Percentiles rank a stretch among this genome's conserved stretches.
These are phyloP conservation scores for Aureobasidium namibiae DNA, from an alignment of 2,329 filamentous ascomycete species.

Conservation along the genomic window DNA sequence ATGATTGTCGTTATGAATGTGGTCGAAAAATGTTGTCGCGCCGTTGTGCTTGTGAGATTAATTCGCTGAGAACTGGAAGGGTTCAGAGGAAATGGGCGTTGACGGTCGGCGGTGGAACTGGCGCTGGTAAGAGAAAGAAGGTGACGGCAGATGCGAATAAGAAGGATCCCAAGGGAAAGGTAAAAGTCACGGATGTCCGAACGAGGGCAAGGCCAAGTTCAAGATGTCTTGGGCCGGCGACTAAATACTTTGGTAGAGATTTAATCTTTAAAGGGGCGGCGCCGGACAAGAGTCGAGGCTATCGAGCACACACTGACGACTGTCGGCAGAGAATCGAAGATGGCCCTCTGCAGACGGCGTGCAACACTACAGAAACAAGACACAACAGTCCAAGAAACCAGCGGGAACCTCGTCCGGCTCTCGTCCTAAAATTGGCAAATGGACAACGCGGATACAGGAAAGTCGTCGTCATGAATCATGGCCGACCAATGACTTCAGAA, in stretches of 20 bases:
- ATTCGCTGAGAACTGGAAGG: background rate
- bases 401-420: background rate
- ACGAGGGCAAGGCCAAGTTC: background rate
- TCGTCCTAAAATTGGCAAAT: background rate
- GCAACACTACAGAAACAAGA: background rate
- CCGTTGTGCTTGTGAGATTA: constrained; percentile 1
- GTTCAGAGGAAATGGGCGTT: background rate
- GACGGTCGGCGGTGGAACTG: background rate
- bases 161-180: background rate
- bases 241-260: background rate
- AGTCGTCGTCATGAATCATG: background rate
- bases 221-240: background rate
- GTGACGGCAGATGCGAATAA: background rate
- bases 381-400: background rate
- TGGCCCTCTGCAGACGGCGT: background rate
- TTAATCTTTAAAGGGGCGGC: constrained; percentile 1
- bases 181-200: background rate
- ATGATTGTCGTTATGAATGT: background rate
- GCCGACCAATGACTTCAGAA: background rate
- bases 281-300: background rate
- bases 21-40: background rate
- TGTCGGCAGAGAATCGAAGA: background rate
- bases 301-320: background rate
- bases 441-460: background rate
- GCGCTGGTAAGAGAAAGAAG: background rate